Evolutionary conservation across 768 basidiomycete genomes (phyloP).

Genomic region (Tylopilus sp.): DNA sequence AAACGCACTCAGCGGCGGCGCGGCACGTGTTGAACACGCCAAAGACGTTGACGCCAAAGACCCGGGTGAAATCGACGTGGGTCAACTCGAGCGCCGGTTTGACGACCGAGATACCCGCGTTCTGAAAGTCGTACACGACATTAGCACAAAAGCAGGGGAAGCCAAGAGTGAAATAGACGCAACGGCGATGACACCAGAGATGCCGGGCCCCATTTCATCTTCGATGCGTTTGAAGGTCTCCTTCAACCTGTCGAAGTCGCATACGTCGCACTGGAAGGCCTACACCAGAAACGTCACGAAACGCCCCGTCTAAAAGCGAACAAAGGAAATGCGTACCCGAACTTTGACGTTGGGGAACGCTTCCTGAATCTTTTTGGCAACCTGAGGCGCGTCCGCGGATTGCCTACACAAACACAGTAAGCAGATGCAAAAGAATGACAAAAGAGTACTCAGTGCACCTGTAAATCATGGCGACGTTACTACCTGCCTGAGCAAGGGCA

Average conservation of each 20-base stretch:
- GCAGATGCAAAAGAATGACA: neutral
- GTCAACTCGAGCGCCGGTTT: constrained; percentile 59
- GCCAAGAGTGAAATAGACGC: neutral
- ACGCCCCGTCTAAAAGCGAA: no score
- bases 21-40: constrained; percentile 65
- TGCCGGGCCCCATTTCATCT: constrained; percentile 38
- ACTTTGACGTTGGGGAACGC: constrained; percentile 45
- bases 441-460: no score
- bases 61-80: constrained; percentile 49
- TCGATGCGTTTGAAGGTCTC: constrained; percentile 47
- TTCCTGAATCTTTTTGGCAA: constrained; percentile 44
- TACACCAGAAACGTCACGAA: constrained; percentile 10
- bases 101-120: constrained; percentile 59
- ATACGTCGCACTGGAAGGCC: constrained; percentile 65
- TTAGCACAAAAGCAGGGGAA: no score
- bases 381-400: constrained; percentile 45
- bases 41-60: constrained; percentile 59
- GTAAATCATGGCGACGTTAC: constrained; percentile 62
- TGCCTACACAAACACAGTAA: constrained; percentile 32
- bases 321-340: constrained; percentile 8
- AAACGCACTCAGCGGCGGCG: constrained; percentile 50
- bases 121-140: constrained; percentile 36
- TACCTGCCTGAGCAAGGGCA: constrained; percentile 53
- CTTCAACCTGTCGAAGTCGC: constrained; percentile 40
- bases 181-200: constrained; percentile 57